Percentiles rank a stretch among this genome's conserved stretches.
Conservation (phyloP, 495 filamentous ascomycete species). For the Penicillium cosmopolitanum region DNA sequence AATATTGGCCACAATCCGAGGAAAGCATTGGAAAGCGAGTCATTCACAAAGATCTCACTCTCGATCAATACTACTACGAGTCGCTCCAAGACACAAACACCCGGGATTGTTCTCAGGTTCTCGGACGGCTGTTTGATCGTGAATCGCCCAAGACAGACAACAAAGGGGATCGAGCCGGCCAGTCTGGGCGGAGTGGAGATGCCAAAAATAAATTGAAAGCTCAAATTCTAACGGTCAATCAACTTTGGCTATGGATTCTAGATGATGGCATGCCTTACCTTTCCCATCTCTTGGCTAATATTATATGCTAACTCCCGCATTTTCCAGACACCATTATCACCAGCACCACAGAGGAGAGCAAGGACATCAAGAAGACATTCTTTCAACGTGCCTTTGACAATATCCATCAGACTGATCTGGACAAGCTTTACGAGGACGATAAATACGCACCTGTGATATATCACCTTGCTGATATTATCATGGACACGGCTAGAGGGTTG, state of each 20-base stretch:
- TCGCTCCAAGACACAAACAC: constrained; percentile 23
- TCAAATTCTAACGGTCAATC: constrained; percentile 20
- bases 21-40: neutral
- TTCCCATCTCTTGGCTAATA: neutral
- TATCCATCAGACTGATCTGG: too few relatives aligned
- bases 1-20: constrained; percentile 8
- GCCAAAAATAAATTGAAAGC: neutral
- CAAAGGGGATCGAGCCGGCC: too few relatives aligned
- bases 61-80: constrained; percentile 38
- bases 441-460: too few relatives aligned
- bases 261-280: constrained; percentile 12
- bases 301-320: neutral
- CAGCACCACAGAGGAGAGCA: too few relatives aligned
- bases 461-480: too few relatives aligned
- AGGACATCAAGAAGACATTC: too few relatives aligned
- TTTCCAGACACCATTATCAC: too few relatives aligned
- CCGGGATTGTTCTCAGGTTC: constrained; percentile 33
- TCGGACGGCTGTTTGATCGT: constrained; percentile 10
- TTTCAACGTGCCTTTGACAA: too few relatives aligned
- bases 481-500: too few relatives aligned
- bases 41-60: constrained; percentile 24
- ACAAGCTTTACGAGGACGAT: too few relatives aligned
- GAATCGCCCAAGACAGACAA: neutral
- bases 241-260: constrained; percentile 26
- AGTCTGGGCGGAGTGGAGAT: neutral